A percentile compares a stretch with the other conserved stretches of the same genome.
phyloP scores from a whole-genome alignment of 2,329 filamentous ascomycete genomes.

The Colletotrichum cordylinicola region DNA sequence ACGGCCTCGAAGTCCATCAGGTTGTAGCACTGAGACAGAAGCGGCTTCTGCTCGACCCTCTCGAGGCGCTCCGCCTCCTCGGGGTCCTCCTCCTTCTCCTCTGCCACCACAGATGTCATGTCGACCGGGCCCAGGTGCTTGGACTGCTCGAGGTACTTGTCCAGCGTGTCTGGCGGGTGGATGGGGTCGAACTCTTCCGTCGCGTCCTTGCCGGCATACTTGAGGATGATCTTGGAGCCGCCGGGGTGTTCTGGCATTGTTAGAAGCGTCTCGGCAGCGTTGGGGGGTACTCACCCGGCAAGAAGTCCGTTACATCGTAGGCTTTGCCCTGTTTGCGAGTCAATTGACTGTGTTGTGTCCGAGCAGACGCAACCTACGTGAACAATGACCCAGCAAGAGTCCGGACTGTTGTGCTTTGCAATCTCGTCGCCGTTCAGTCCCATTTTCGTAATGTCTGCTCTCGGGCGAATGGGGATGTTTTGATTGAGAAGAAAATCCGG shows the following conservation, averaged over 20 bases:
- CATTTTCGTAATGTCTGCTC: constrained; percentile 33
- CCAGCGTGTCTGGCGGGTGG: constrained; percentile 84
- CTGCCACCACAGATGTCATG: constrained; percentile 77
- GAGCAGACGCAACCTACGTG: constrained; percentile 58
- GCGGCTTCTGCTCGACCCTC: constrained; percentile 76
- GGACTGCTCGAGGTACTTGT: constrained; percentile 80
- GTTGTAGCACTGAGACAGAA: constrained; percentile 89
- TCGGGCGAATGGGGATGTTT: neutral
- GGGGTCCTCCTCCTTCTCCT: constrained; percentile 71
- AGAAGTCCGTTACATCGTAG: constrained; percentile 89
- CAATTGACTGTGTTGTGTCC: neutral
- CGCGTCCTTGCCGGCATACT: constrained; percentile 93
- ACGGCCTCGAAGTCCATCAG: constrained; percentile 96
- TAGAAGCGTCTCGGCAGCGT: neutral
- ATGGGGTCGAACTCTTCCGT: constrained; percentile 93
- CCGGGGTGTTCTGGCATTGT: constrained; percentile 76
- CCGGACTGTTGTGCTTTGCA: constrained; percentile 75
- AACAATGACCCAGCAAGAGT: constrained; percentile 92
- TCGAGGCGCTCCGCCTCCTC: constrained; percentile 71
- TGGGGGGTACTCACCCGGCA: constrained; percentile 65
- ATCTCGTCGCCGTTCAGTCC: constrained; percentile 58
- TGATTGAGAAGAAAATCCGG: neutral
- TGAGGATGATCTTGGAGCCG: constrained; percentile 90
- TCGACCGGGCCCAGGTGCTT: constrained; percentile 92
- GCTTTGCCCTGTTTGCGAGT: constrained; percentile 67